Evolutionary conservation across 106 monocot genomes (phyloP).

Genomic region (Dioscorea alata): DNA sequence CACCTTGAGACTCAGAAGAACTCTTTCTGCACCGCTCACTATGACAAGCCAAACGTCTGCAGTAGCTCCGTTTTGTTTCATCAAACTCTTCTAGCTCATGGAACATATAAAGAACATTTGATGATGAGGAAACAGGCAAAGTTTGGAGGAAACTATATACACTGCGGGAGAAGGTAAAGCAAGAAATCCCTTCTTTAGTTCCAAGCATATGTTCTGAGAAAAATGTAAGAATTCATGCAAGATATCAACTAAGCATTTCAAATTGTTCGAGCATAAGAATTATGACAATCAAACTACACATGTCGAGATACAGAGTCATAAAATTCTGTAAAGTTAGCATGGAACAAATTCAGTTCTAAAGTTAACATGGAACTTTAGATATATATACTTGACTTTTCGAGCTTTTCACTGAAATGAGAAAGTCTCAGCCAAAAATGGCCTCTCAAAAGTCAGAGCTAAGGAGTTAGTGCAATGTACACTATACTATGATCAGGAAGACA

Average conservation of each 20-base stretch:
- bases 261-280: neutral
- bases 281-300: neutral
- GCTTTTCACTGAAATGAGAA: no score
- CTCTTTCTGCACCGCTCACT: conserved; percentile 86
- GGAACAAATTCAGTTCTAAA: neutral
- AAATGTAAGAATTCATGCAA: no score
- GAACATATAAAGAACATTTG: conserved; percentile 38
- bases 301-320: neutral
- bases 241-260: neutral
- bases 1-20: conserved; percentile 51
- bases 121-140: neutral
- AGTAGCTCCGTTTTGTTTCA: conserved; percentile 83
- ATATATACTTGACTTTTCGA: no score
- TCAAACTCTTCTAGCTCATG: conserved; percentile 89
- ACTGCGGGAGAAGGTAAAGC: neutral
- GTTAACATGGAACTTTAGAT: no score
- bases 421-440: no score
- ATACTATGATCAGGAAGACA: no score
- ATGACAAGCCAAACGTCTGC: conserved; percentile 83
- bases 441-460: no score
- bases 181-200: neutral
- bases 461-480: no score
- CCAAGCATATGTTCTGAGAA: no score
- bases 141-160: neutral
- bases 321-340: neutral